Evolutionary conservation across 352 stramenopile genomes (phyloP).

Genomic region (Pseudoperonospora humuli): DNA sequence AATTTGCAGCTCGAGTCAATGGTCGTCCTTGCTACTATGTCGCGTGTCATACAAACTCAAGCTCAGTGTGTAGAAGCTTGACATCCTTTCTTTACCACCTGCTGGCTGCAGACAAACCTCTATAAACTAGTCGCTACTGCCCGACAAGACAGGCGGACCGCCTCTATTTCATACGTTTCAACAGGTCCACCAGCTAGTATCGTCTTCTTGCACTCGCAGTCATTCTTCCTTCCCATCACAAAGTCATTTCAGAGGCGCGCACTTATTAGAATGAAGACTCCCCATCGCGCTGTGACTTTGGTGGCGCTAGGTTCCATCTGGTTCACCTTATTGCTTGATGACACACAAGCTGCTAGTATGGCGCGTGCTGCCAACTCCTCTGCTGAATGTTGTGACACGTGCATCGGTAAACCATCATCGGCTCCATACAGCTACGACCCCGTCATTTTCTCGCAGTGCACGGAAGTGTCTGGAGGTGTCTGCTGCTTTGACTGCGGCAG

Average conservation of each 20-base stretch:
- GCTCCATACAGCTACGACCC: conserved; percentile 63
- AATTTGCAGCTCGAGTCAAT: no score
- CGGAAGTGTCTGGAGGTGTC: conserved; percentile 33
- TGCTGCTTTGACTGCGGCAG: conserved; percentile 65
- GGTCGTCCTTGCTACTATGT: no score
- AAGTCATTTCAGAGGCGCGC: background rate
- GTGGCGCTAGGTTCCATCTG: conserved; percentile 1
- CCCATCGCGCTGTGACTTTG: background rate
- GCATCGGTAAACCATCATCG: conserved; percentile 55
- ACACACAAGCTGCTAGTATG: conserved; percentile 3
- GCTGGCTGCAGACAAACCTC: no score
- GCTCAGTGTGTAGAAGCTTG: no score
- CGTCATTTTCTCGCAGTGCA: conserved; percentile 46
- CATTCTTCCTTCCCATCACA: background rate
- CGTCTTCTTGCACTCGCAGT: no score
- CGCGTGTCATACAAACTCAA: no score
- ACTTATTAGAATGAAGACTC: conserved; percentile 3
- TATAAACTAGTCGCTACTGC: no score
- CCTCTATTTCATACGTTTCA: no score
- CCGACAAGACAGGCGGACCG: no score
- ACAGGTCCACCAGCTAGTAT: no score
- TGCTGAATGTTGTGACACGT: conserved; percentile 47
- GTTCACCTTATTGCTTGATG: background rate
- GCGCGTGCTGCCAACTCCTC: conserved; percentile 5
- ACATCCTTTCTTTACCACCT: no score